These are phyloP conservation scores for Neofusicoccum parvum DNA, from an alignment of 2,329 filamentous ascomycete genomes.

Conservation along the genomic window DNA sequence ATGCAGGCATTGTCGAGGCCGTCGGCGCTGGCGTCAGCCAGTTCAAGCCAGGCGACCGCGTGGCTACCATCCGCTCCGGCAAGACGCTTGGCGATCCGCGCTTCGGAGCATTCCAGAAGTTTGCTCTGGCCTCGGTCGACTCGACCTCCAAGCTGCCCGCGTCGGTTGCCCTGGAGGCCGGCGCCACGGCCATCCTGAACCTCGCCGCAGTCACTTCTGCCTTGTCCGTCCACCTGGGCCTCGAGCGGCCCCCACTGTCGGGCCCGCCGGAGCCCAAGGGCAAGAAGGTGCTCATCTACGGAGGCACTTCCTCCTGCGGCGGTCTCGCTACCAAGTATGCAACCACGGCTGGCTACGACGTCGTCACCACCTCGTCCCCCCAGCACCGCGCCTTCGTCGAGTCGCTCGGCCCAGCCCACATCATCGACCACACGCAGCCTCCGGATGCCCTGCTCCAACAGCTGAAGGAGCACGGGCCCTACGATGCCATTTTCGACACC, in stretches of 20 bases:
- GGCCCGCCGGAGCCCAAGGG: slow-evolving; percentile 25
- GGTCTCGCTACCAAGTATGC: slow-evolving; percentile 32
- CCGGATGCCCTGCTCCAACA: slow-evolving; percentile 24
- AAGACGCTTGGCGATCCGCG: slow-evolving; percentile 23
- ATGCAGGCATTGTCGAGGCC: slow-evolving; percentile 35
- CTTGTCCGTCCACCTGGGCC: slow-evolving; percentile 24
- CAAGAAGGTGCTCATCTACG: slow-evolving; percentile 39
- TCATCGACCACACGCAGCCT: slow-evolving; percentile 31
- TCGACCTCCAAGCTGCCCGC: slow-evolving; percentile 28
- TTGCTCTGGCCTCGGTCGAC: slow-evolving; percentile 24
- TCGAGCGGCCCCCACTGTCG: slow-evolving; percentile 22
- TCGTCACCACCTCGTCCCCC: slow-evolving; percentile 38
- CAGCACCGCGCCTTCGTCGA: slow-evolving; percentile 33
- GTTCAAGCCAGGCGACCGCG: too few species aligned
- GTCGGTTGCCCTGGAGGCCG: slow-evolving; percentile 26
- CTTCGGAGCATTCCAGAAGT: slow-evolving; percentile 29
- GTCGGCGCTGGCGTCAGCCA: slow-evolving; percentile 31
- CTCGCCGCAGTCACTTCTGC: slow-evolving; percentile 31
- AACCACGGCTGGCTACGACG: slow-evolving; percentile 33
- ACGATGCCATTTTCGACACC: slow-evolving; percentile 33
- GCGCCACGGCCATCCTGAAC: slow-evolving; percentile 30
- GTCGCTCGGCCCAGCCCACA: slow-evolving; percentile 29
- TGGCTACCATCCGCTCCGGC: background rate
- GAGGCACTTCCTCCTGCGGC: slow-evolving; percentile 35
- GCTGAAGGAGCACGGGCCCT: slow-evolving; percentile 30